Evolutionary conservation across 495 filamentous ascomycete genomes (phyloP).

Genomic region (Echria macrotheca): DNA sequence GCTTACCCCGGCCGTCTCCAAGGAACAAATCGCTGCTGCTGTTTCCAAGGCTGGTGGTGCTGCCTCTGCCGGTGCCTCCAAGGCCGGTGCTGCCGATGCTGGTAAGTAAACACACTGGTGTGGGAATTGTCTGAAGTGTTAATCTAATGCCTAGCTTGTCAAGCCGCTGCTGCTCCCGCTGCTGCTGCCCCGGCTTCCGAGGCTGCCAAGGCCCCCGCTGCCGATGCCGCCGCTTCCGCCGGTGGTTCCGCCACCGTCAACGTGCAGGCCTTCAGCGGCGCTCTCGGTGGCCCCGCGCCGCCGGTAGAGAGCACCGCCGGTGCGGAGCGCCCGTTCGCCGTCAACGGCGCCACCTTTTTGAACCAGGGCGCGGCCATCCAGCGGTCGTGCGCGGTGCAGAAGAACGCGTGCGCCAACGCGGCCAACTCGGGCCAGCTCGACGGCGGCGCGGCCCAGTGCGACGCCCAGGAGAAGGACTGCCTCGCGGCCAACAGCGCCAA

Average conservation of each 20-base stretch:
- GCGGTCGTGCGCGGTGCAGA: slow-evolving; percentile 51
- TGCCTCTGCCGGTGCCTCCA: slow-evolving; percentile 26
- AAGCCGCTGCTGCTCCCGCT: slow-evolving; percentile 26
- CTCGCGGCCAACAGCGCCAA: slow-evolving; percentile 27
- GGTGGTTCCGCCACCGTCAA: slow-evolving; percentile 31
- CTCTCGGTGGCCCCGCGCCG: slow-evolving; percentile 48
- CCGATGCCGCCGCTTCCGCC: slow-evolving; percentile 14
- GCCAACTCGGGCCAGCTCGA: slow-evolving; percentile 44
- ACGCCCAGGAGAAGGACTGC: slow-evolving; percentile 42
- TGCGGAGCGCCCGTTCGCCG: slow-evolving; percentile 46
- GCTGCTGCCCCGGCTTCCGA: slow-evolving; percentile 6
- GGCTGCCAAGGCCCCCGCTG: slow-evolving; percentile 12
- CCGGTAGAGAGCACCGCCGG: slow-evolving; percentile 42
- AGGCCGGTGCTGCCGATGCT: slow-evolving; percentile 33
- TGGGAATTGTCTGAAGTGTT: too few species aligned
- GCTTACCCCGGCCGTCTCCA: slow-evolving; percentile 52
- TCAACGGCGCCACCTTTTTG: slow-evolving; percentile 50
- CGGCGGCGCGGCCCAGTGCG: slow-evolving; percentile 43
- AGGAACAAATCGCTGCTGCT: slow-evolving; percentile 49
- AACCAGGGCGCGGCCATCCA: slow-evolving; percentile 46
- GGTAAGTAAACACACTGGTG: too few species aligned
- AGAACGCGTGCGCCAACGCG: slow-evolving; percentile 52
- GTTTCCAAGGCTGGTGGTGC: slow-evolving; percentile 31
- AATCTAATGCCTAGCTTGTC: slow-evolving; percentile 2
- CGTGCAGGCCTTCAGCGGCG: slow-evolving; percentile 53